A percentile compares a stretch with the other conserved stretches of the same genome.
phyloP scores from a whole-genome alignment of 768 basidiomycete species.

The Amanita polypyramis region DNA sequence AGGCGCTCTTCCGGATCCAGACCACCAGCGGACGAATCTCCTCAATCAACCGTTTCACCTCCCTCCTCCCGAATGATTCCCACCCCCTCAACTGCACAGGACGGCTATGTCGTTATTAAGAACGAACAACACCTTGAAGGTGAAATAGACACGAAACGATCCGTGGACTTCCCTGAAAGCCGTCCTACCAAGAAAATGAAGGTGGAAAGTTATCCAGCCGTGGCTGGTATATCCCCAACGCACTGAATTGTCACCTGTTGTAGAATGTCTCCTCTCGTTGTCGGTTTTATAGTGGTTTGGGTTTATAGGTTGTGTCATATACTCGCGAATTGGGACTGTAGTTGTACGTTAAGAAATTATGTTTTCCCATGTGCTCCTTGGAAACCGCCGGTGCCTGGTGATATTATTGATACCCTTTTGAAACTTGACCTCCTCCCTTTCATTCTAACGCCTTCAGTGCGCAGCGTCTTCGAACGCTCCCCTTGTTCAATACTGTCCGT shows the following conservation, averaged over 20 bases:
- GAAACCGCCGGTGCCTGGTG: background rate
- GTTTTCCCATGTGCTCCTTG: conserved; percentile 2
- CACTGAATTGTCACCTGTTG: conserved; percentile 18
- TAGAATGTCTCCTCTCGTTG: conserved; percentile 24
- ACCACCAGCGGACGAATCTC: conserved; percentile 24
- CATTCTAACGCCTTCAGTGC: background rate
- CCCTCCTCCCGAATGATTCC: conserved; percentile 46
- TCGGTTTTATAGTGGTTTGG: conserved; percentile 14
- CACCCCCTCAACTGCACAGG: conserved; percentile 33
- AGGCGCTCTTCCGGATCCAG: conserved; percentile 49
- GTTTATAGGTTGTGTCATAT: conserved; percentile 11
- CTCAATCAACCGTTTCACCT: conserved; percentile 37
- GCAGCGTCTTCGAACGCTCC: background rate
- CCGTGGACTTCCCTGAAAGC: conserved; percentile 41
- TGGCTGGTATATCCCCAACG: conserved; percentile 46
- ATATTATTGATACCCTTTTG: background rate
- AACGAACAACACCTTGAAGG: conserved; percentile 30
- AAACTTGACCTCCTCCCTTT: background rate
- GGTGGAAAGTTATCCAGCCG: conserved; percentile 39
- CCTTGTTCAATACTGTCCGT: conserved; percentile 8
- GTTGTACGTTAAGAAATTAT: conserved; percentile 8
- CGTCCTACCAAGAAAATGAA: conserved; percentile 66
- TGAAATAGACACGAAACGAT: conserved; percentile 51
- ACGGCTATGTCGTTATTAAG: conserved; percentile 29
- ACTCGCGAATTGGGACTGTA: conserved; percentile 14